Evolutionary conservation across 257 asterid species (phyloP), one percentile per base, ranked within the genome.

Genomic region (Ilex aquifolium): DNA sequence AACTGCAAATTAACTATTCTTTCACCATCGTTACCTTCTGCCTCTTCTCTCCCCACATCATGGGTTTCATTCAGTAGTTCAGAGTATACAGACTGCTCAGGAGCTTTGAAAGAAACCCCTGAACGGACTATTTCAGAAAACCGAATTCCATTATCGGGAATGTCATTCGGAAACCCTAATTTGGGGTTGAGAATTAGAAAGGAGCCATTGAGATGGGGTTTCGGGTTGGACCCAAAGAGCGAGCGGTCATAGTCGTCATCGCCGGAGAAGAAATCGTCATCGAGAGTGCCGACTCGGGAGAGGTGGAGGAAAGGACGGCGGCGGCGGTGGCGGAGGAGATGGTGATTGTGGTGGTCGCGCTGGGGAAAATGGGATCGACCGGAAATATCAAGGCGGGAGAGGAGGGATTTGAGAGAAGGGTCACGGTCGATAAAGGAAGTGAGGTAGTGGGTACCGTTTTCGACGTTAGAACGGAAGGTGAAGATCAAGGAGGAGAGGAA

Each of bases 201-300:
- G 27, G 27, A 21, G 27, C 27, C 27, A 21, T 21, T 21, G 27
- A 21, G 27, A 21, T 21, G 27, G 27, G 79, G 72, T 12, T 44
- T 59, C 7, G 73, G 66, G 42, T 82, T 81, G 6, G 83, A 32
- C 27, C 27, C 27, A 21, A 21, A 21, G 27, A 21, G 27, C 27
- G 27, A 21, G 27, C 27, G 27, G 50, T 87, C 27, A 21, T 21
- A 77, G 74, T 91, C 94, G 0, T 91, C 78, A 66, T 91, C 96
- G 1, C 94, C 94, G 40, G 95, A 88, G 79, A 91, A 88, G 79
- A 91, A 91, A 60, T 88, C 98, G 44, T 91, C 96, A 55, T 91
- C 94, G 1, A 88, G 88, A 58, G 91, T 83, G 16, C 94, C 95
- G 15, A 88, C 87, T 32, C 87, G 95, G n/a, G 96, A 82, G 67